Conservation (phyloP, 2,329 filamentous ascomycete genomes). For the Sporothrix pallida region DNA sequence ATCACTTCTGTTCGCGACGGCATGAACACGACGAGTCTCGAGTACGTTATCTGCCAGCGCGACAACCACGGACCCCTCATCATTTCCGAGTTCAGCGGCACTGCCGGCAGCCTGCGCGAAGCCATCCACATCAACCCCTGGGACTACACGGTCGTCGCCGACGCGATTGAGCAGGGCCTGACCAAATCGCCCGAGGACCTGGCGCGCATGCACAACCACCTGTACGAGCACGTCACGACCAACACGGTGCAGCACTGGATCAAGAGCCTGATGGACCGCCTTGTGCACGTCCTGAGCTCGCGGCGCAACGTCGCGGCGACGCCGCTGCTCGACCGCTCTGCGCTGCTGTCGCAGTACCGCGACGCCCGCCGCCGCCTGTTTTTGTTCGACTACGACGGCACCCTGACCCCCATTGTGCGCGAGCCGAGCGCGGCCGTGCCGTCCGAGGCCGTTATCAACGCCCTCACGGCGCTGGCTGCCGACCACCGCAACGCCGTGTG, state of each 20-base stretch:
- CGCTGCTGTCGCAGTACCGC: conserved; percentile 75
- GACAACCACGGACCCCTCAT: conserved; percentile 87
- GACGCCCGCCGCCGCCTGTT: conserved; percentile 80
- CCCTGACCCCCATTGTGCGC: conserved; percentile 90
- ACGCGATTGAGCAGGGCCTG: conserved; percentile 80
- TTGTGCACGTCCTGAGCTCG: conserved; percentile 79
- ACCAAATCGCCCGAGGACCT: conserved; percentile 73
- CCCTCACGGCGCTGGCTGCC: conserved; percentile 76
- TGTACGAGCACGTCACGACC: conserved; percentile 83
- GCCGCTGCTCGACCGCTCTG: conserved; percentile 77
- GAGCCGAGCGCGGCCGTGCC: conserved; percentile 90
- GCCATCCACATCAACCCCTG: conserved; percentile 97
- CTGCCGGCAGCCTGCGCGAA: conserved; percentile 80
- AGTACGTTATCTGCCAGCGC: conserved; percentile 92
- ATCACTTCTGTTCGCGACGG: conserved; percentile 96
- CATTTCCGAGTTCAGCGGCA: conserved; percentile 95
- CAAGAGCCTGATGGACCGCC: conserved; percentile 74
- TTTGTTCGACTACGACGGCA: conserved; percentile 99
- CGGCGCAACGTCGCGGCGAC: conserved; percentile 78
- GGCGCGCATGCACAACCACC: conserved; percentile 69
- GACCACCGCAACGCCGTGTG: conserved; percentile 89
- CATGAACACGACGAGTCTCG: conserved; percentile 96
- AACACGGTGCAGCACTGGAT: conserved; percentile 91
- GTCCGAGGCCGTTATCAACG: conserved; percentile 79
- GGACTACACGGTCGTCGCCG: conserved; percentile 84